phyloP scores from a whole-genome alignment of 2,329 filamentous ascomycete species.

The Whalleya microplaca region DNA sequence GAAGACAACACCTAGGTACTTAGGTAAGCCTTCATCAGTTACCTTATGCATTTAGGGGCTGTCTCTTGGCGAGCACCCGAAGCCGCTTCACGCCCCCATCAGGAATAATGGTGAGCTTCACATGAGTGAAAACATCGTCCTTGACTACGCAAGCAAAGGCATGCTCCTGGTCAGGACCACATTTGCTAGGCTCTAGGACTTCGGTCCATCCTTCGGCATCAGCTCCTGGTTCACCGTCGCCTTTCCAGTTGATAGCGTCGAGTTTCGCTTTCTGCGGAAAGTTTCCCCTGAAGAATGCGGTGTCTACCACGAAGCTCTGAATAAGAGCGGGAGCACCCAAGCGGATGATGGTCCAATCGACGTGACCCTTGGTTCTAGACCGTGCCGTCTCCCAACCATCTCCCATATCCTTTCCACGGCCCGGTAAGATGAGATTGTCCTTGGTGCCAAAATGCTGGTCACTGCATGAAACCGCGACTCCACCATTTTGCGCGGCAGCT shows the following conservation, averaged over 20 bases:
- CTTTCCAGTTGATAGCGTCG: constrained; percentile 61
- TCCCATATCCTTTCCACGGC: constrained; percentile 81
- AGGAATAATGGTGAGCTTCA: constrained; percentile 90
- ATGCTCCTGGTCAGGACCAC: constrained; percentile 74
- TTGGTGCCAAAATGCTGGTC: constrained; percentile 86
- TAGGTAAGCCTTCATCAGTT: too few relatives aligned
- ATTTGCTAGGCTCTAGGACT: constrained; percentile 68
- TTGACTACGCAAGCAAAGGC: constrained; percentile 60
- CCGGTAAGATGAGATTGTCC: constrained; percentile 78
- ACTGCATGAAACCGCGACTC: constrained; percentile 73
- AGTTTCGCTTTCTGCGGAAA: constrained; percentile 78
- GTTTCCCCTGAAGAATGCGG: constrained; percentile 82
- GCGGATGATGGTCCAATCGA: constrained; percentile 80
- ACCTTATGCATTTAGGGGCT: constrained; percentile 14
- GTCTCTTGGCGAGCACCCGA: constrained; percentile 71
- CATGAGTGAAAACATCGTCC: constrained; percentile 72
- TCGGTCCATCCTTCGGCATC: constrained; percentile 67
- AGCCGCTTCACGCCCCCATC: constrained; percentile 92
- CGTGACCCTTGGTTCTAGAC: constrained; percentile 70
- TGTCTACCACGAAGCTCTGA: constrained; percentile 74
- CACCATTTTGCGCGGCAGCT: constrained; percentile 78
- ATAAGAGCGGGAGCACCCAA: constrained; percentile 69
- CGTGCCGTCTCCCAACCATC: constrained; percentile 87
- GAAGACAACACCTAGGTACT: too few relatives aligned
- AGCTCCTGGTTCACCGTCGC: constrained; percentile 56